Evolutionary conservation across 257 asterid genomes (phyloP).

Genomic region (Rhazya stricta): DNA sequence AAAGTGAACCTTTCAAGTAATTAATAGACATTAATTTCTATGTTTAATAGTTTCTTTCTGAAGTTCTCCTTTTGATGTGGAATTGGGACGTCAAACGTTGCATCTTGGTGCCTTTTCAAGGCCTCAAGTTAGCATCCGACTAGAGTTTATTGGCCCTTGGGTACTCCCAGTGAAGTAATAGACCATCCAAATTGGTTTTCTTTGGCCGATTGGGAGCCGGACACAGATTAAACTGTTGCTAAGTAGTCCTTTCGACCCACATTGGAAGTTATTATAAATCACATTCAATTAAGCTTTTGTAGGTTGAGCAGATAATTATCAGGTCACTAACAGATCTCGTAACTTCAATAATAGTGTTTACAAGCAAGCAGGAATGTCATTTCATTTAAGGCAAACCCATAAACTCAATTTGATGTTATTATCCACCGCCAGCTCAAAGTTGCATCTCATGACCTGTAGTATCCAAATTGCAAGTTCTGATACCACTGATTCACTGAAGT

Average conservation of each 20-base stretch:
- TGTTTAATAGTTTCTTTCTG: too few relatives aligned
- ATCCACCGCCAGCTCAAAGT: too few relatives aligned
- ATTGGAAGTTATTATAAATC: too few relatives aligned
- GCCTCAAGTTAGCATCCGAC: neutral
- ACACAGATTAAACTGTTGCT: neutral
- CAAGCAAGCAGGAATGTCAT: neutral
- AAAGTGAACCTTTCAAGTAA: too few relatives aligned
- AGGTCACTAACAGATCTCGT: neutral
- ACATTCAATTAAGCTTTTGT: too few relatives aligned
- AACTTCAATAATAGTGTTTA: neutral
- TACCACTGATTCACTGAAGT: neutral
- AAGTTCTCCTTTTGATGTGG: too few relatives aligned
- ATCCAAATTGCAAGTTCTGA: neutral
- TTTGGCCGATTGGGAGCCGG: too few relatives aligned
- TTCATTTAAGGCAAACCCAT: too few relatives aligned
- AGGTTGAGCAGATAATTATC: neutral
- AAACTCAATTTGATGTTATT: too few relatives aligned
- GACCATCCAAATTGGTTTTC: neutral
- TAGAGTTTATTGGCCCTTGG: neutral
- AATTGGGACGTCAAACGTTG: neutral
- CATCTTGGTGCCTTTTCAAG: neutral
- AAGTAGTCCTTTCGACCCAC: neutral
- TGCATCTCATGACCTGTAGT: too few relatives aligned
- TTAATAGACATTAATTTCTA: too few relatives aligned
- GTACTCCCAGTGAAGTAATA: neutral